These are phyloP conservation scores for Teratosphaeriaceae sp. DNA, from an alignment of 2,329 filamentous ascomycete genomes.

Conservation along the genomic window DNA sequence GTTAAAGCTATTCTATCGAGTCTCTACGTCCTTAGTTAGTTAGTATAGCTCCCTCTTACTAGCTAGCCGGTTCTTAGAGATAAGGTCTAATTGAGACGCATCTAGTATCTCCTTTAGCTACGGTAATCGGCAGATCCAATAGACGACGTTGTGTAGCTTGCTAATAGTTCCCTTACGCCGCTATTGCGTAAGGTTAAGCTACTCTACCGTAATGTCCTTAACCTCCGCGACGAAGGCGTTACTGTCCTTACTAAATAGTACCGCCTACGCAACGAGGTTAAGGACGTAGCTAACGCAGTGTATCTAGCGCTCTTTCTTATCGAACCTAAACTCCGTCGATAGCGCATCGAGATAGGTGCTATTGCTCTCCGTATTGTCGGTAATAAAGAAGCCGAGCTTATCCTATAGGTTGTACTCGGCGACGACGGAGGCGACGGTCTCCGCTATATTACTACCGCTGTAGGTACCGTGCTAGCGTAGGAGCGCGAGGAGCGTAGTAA, in stretches of 20 bases:
- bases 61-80: slow-evolving; percentile 2
- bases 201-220: not conserved
- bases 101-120: slow-evolving; percentile 5
- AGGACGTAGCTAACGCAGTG: slow-evolving; percentile 11
- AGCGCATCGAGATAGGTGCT: slow-evolving; percentile 4
- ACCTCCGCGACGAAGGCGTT: slow-evolving; percentile 8
- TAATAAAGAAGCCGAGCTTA: slow-evolving; percentile 11
- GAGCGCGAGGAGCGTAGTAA: slow-evolving; percentile 9
- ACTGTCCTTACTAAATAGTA: slow-evolving; percentile 10
- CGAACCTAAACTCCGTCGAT: slow-evolving; percentile 8
- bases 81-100: slow-evolving; percentile 4
- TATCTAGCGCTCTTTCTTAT: slow-evolving; percentile 3
- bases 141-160: slow-evolving; percentile 13
- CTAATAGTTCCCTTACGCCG: slow-evolving; percentile 9
- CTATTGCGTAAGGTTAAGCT: slow-evolving; percentile 8
- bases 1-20: slow-evolving; percentile 12
- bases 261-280: slow-evolving; percentile 13
- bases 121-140: slow-evolving; percentile 6
- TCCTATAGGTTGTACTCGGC: slow-evolving; percentile 6
- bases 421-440: slow-evolving; percentile 6
- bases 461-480: slow-evolving; percentile 9
- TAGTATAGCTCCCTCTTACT: slow-evolving; percentile 8
- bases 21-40: slow-evolving; percentile 9
- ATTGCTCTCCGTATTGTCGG: slow-evolving; percentile 16
- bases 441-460: slow-evolving; percentile 7